Percentiles rank a stretch among this genome's conserved stretches.
These are phyloP conservation scores for Leccinellum luteum DNA, from an alignment of 768 basidiomycete genomes.

Conservation along the genomic window DNA sequence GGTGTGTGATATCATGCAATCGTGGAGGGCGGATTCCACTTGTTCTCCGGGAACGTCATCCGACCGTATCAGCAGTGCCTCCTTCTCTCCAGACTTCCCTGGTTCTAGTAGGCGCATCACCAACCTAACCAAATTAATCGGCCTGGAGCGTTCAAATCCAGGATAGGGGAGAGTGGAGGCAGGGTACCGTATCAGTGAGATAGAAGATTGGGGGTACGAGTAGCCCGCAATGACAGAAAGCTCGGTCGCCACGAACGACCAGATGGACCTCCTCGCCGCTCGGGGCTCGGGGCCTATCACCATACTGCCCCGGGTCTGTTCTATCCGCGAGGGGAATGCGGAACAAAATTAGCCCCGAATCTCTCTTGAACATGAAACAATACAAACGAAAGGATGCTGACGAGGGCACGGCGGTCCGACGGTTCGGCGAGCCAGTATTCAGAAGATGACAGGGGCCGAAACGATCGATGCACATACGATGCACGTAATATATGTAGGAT, in stretches of 20 bases:
- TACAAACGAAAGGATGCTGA: neutral
- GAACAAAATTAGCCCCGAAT: neutral
- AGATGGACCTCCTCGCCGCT: neutral
- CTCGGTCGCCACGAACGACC: neutral
- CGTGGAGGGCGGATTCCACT: neutral
- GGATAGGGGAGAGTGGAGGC: neutral
- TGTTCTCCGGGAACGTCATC: neutral
- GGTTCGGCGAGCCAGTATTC: neutral
- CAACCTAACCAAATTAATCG: neutral
- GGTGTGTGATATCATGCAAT: neutral
- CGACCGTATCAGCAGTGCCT: neutral
- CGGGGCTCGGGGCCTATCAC: neutral
- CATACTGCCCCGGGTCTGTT: neutral
- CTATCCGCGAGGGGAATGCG: neutral
- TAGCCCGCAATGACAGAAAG: neutral
- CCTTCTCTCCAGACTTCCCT: neutral
- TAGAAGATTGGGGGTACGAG: neutral
- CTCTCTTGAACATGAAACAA: constrained; percentile 1
- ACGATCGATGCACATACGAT: constrained; percentile 5
- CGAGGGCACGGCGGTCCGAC: neutral
- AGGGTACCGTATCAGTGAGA: neutral
- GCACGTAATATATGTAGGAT: constrained; percentile 5
- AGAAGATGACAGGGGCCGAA: neutral
- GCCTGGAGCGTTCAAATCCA: neutral
- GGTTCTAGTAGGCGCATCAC: neutral